These are phyloP conservation scores for Periglandula ipomoeae DNA, from an alignment of 2,329 filamentous ascomycete genomes.

Conservation along the genomic window DNA sequence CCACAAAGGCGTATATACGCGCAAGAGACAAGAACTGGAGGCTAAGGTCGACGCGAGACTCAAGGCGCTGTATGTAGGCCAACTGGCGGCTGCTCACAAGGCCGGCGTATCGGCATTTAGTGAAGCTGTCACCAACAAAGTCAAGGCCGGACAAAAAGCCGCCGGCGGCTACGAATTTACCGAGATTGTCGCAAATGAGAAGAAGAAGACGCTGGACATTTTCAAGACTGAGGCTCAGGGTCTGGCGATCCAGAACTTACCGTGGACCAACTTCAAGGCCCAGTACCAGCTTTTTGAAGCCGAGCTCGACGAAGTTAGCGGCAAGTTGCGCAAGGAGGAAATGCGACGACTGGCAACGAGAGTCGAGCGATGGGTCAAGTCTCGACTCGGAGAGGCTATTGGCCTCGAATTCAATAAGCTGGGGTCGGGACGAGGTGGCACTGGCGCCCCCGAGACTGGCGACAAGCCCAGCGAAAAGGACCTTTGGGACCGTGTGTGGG, in stretches of 20 bases:
- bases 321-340: constrained; percentile 81
- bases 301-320: constrained; percentile 83
- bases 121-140: constrained; percentile 74
- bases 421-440: constrained; percentile 75
- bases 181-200: constrained; percentile 80
- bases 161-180: constrained; percentile 90
- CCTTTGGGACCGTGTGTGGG: constrained; percentile 95
- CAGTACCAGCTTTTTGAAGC: constrained; percentile 76
- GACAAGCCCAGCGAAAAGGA: constrained; percentile 74
- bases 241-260: constrained; percentile 65
- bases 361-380: constrained; percentile 89
- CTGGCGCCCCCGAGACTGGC: constrained; percentile 68
- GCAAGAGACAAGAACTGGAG: constrained; percentile 79
- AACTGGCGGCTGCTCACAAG: constrained; percentile 83
- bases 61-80: constrained; percentile 80
- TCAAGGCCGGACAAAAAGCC: constrained; percentile 89
- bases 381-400: constrained; percentile 75
- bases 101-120: constrained; percentile 74
- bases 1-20: constrained; percentile 87
- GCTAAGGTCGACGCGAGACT: constrained; percentile 80
- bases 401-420: constrained; percentile 95
- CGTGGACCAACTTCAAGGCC: constrained; percentile 81
- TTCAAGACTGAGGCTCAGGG: constrained; percentile 71
- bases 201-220: constrained; percentile 61
- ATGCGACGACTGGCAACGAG: constrained; percentile 87